Evolutionary conservation across 2,329 filamentous ascomycete species (phyloP), one percentile per base, ranked within the genome.

Genomic region (Alternaria viburni): DNA sequence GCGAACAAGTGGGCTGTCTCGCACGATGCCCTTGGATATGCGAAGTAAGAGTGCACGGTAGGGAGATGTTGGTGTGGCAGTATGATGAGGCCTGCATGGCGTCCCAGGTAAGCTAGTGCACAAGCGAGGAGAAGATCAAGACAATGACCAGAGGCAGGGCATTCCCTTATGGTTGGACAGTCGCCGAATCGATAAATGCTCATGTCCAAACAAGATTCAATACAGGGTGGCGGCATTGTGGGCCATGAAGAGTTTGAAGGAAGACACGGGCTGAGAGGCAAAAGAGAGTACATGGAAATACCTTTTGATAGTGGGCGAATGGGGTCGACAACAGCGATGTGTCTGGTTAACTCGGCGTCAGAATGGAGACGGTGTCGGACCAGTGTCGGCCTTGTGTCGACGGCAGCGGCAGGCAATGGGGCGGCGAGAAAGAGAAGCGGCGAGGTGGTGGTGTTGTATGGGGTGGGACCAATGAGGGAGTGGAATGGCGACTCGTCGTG

Each of bases 401-500:
- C 54, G 62, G 56, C 54, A 61, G 57, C 59, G 65, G 60, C 63
- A 65, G 60, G 59, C 60, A 61, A 69, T 58, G 69, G 55, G 66
- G 59, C 57, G 66, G 65, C 43, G 64, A 67, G 47, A 43, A 65
- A 64, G 66, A 61, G 56, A 55, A 55, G 65, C 52, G 65, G 63
- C 62, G 60, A 57, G 56, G 62, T 65, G 66, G 61, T 67, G 67
- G 67, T 65, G 65, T 68, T 69, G 72, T 66, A 64, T 61, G 63
- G 54, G 57, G 66, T 64, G 68, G 68, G 68, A 65, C 70, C 68
- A 71, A 73, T 73, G 69, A 72, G 65, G 66, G 70, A 63, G 65
- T 70, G 68, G 74, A 70, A 68, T 71, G 66, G 74, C 72, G 71
- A 73, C 62, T 72, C 67, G 74, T 72, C 73, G 67, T 69, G 73